Evolutionary conservation across 177 flowering plant genomes (phyloP).

Genomic region (Telopea speciosissima): DNA sequence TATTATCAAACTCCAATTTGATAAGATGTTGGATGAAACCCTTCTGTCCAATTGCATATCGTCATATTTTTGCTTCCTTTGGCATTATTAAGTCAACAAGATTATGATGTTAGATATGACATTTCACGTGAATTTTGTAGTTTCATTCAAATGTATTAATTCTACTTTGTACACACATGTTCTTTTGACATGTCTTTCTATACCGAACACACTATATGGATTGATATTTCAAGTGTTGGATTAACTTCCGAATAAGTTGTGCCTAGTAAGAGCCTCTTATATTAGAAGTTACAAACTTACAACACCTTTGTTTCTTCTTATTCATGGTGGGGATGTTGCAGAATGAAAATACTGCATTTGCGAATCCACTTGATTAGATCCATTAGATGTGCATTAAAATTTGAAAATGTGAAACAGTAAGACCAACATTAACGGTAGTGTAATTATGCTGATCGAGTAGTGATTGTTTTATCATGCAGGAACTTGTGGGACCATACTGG

Average conservation of each 20-base stretch:
- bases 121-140: background rate
- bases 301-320: background rate
- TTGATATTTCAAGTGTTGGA: background rate
- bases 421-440: background rate
- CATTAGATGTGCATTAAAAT: background rate
- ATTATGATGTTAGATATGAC: background rate
- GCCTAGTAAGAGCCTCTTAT: background rate
- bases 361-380: background rate
- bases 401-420: background rate
- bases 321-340: background rate
- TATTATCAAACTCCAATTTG: background rate
- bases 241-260: background rate
- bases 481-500: conserved; percentile 78
- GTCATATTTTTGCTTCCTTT: background rate
- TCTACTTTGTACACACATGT: background rate
- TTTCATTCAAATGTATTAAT: background rate
- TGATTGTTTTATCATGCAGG: conserved; percentile 33
- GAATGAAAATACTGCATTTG: background rate
- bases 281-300: background rate
- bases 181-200: background rate
- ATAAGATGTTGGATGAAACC: background rate
- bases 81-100: background rate
- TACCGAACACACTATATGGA: background rate
- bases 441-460: background rate
- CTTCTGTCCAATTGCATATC: too few species aligned